A percentile compares a stretch with the other conserved stretches of the same genome.
Conservation (phyloP, 371 early-diverging fungal species). For the Mucor piriformis region DNA sequence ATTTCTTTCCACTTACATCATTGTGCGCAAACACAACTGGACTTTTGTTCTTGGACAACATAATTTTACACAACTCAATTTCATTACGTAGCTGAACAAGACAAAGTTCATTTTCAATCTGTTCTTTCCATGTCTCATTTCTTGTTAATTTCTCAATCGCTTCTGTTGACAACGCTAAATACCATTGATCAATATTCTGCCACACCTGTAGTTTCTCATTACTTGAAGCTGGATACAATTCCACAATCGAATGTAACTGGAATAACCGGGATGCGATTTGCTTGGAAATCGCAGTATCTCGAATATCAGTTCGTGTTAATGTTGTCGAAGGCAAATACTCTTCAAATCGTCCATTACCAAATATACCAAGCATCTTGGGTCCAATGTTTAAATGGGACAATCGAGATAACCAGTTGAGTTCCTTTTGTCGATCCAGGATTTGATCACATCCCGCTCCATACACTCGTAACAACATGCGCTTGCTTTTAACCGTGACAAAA, state of each 20-base stretch:
- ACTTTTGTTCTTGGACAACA: conserved; percentile 39
- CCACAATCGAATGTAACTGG: conserved; percentile 74
- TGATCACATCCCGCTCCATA: conserved; percentile 83
- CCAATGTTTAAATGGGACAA: conserved; percentile 76
- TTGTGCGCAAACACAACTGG: conserved; percentile 86
- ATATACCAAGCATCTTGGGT: conserved; percentile 80
- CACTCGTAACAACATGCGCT: conserved; percentile 68
- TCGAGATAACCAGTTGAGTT: conserved; percentile 77
- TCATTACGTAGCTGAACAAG: conserved; percentile 47
- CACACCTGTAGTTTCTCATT: conserved; percentile 56
- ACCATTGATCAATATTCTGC: conserved; percentile 73
- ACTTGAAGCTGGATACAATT: conserved; percentile 61
- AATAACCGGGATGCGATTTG: conserved; percentile 77
- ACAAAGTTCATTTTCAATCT: conserved; percentile 38
- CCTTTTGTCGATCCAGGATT: conserved; percentile 75
- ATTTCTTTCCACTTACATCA: conserved; percentile 58
- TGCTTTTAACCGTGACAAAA: conserved; percentile 60
- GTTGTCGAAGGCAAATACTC: conserved; percentile 82
- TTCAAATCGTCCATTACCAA: conserved; percentile 89
- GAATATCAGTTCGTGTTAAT: conserved; percentile 69
- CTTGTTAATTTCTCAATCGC: conserved; percentile 17
- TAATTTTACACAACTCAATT: conserved; percentile 47
- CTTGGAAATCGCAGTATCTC: conserved; percentile 62
- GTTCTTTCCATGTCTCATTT: conserved; percentile 26
- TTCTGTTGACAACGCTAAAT: conserved; percentile 5